Conservation (phyloP, 805 yeast species). For the Yamadazyma paraphyllophila region DNA sequence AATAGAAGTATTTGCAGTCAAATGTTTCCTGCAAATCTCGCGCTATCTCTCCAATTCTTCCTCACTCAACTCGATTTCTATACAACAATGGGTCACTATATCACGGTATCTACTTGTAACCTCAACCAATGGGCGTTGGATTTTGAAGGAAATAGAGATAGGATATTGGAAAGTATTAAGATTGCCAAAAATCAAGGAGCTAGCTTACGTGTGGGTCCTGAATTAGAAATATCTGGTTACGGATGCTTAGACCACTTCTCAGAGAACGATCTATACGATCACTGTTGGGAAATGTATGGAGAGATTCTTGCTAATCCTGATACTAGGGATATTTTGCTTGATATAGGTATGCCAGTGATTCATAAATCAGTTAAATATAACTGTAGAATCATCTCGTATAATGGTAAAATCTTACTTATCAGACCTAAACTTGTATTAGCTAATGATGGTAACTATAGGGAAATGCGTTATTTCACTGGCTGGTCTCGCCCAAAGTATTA, state of each 20-base stretch:
- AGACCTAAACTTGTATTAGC: constrained; percentile 93
- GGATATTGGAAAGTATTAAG: constrained; percentile 77
- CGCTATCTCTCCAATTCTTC: too few species aligned
- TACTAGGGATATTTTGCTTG: constrained; percentile 76
- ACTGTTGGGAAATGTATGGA: constrained; percentile 92
- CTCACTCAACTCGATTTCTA: background rate
- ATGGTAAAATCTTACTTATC: constrained; percentile 77
- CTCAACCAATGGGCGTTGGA: constrained; percentile 98
- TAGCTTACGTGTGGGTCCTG: constrained; percentile 91
- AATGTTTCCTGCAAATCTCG: too few species aligned
- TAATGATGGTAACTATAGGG: constrained; percentile 97
- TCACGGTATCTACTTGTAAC: constrained; percentile 91
- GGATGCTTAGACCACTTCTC: constrained; percentile 93
- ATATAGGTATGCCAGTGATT: constrained; percentile 91
- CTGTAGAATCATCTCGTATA: constrained; percentile 80
- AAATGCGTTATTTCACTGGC: constrained; percentile 95
- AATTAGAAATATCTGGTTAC: constrained; percentile 90
- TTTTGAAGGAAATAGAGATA: constrained; percentile 93
- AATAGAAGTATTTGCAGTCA: too few species aligned
- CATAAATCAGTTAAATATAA: constrained; percentile 88
- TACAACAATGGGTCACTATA: constrained; percentile 70
- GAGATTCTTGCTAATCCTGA: constrained; percentile 66
- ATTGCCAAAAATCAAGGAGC: constrained; percentile 79
- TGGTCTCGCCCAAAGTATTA: constrained; percentile 80
- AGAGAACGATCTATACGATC: constrained; percentile 84